These are phyloP conservation scores for Wallacemonas sp. DNA, from an alignment of 208 protist genomes.

Conservation along the genomic window DNA sequence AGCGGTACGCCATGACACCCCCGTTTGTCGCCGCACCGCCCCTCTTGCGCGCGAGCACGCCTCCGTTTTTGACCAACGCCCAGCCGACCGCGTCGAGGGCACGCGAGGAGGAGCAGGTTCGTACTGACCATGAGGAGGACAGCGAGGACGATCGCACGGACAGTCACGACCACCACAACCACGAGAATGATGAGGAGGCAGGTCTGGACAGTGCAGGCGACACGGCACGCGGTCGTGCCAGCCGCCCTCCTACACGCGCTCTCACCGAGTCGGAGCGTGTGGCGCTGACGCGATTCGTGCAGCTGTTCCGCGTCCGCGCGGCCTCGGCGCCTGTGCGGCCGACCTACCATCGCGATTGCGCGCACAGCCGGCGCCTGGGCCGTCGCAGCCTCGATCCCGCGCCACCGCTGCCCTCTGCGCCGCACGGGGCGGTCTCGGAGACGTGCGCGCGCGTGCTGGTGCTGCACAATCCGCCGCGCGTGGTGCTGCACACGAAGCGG, in stretches of 20 bases:
- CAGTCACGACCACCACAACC: too few species aligned
- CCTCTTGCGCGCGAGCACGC: too few species aligned
- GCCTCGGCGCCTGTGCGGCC: constrained; percentile 34
- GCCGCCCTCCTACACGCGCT: not conserved
- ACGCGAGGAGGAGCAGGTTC: too few species aligned
- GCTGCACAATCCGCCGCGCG: constrained; percentile 56
- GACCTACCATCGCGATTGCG: constrained; percentile 11
- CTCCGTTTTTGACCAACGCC: too few species aligned
- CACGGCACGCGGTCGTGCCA: not conserved
- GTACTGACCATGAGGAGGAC: too few species aligned
- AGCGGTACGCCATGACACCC: not conserved
- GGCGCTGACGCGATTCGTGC: constrained; percentile 16
- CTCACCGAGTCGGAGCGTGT: not conserved
- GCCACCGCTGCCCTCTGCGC: too few species aligned
- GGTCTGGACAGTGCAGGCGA: not conserved
- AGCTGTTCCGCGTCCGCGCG: constrained; percentile 34
- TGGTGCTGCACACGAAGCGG: constrained; percentile 43
- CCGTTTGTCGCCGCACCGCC: too few species aligned
- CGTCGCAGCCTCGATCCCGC: not conserved
- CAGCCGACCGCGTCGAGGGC: too few species aligned
- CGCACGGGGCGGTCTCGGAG: not conserved
- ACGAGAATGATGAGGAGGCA: too few species aligned
- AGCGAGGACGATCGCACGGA: too few species aligned
- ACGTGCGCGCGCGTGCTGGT: constrained; percentile 30
- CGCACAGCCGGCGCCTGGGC: too few species aligned